phyloP scores from a whole-genome alignment of 495 filamentous ascomycete species.

The Penicillium paxilli region DNA sequence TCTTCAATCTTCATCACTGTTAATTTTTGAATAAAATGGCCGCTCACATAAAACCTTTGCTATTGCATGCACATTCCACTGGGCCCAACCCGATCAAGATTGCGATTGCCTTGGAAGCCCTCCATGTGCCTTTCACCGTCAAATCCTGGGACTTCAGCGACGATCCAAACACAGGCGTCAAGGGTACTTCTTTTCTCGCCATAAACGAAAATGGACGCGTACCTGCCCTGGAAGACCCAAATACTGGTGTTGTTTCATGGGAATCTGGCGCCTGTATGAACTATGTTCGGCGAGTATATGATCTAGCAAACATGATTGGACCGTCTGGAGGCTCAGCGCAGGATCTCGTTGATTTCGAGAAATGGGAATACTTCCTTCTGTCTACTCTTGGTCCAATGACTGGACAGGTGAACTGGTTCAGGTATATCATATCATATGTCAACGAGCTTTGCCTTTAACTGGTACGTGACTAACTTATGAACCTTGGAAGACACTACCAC shows the following conservation, averaged over 20 bases:
- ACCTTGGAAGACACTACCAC: conserved; percentile 26
- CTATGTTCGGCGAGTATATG: conserved; percentile 36
- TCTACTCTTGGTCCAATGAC: conserved; percentile 43
- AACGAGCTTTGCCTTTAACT: not conserved
- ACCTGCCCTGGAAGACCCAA: conserved; percentile 61
- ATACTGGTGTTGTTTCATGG: conserved; percentile 43
- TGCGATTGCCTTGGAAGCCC: conserved; percentile 77
- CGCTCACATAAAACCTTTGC: conserved; percentile 24
- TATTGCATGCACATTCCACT: conserved; percentile 39
- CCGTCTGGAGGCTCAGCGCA: conserved; percentile 34
- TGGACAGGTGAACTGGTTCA: conserved; percentile 46
- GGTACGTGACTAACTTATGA: not conserved
- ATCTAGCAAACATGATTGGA: conserved; percentile 23
- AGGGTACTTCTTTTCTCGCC: conserved; percentile 69
- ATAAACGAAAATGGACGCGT: conserved; percentile 92
- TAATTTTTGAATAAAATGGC: conserved; percentile 10
- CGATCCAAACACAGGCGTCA: conserved; percentile 45
- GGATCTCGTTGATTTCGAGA: conserved; percentile 45
- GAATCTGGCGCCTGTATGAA: conserved; percentile 42
- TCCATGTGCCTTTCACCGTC: conserved; percentile 63
- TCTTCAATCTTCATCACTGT: not conserved
- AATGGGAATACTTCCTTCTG: conserved; percentile 47
- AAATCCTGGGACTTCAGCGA: conserved; percentile 63
- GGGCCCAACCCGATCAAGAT: conserved; percentile 61
- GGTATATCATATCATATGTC: conserved; percentile 11